Evolutionary conservation across 352 stramenopile genomes (phyloP).

Genomic region (Achlya hypogyna): DNA sequence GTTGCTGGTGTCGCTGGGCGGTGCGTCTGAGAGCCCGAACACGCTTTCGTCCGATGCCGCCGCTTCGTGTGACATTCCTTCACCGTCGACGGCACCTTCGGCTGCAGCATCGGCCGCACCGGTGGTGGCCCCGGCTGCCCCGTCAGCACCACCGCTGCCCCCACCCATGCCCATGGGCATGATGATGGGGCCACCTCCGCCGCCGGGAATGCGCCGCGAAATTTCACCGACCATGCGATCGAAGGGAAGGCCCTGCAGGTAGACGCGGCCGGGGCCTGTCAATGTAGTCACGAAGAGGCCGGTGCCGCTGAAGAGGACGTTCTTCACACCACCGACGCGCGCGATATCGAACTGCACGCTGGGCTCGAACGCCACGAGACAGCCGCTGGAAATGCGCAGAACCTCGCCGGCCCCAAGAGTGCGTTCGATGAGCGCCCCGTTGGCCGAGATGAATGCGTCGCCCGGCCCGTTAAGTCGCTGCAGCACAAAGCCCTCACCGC

Average conservation of each 20-base stretch:
- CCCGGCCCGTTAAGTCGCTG: constrained; percentile 85
- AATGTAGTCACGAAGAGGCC: constrained; percentile 92
- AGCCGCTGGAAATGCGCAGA: constrained; percentile 87
- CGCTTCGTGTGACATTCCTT: constrained; percentile 15
- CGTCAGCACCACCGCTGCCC: constrained; percentile 32
- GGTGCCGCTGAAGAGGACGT: constrained; percentile 91
- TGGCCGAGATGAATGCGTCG: constrained; percentile 88
- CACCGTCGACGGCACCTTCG: constrained; percentile 20
- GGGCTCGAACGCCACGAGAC: constrained; percentile 84
- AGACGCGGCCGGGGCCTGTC: constrained; percentile 84
- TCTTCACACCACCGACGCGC: constrained; percentile 89
- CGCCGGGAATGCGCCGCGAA: constrained; percentile 70
- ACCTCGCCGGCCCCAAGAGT: constrained; percentile 82
- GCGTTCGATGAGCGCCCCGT: constrained; percentile 80
- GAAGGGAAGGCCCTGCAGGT: constrained; percentile 87
- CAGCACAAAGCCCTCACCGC: constrained; percentile 91
- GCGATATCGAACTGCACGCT: constrained; percentile 86
- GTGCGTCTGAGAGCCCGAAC: constrained; percentile 2
- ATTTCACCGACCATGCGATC: constrained; percentile 91
- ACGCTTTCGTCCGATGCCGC: neutral
- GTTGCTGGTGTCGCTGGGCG: neutral
- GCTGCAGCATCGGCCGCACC: constrained; percentile 24
- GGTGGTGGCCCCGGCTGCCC: constrained; percentile 25
- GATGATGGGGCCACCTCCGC: constrained; percentile 68
- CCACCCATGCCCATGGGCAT: constrained; percentile 80